phyloP scores from a whole-genome alignment of 2,329 filamentous ascomycete species.

The Diaporthe vexans region DNA sequence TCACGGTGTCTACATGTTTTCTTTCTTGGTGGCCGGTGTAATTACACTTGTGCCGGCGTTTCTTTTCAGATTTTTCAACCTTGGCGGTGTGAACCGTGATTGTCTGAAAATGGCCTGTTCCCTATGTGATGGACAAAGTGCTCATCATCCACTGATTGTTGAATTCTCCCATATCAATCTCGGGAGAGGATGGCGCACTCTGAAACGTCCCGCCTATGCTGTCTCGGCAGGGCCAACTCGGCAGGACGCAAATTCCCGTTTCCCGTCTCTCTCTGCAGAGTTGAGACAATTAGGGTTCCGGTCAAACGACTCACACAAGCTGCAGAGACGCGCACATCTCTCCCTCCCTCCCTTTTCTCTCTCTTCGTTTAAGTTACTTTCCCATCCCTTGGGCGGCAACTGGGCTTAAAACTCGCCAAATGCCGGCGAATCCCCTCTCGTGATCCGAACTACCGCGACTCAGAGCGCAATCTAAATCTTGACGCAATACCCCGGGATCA shows the following conservation, averaged over 20 bases:
- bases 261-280: not conserved
- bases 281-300: slow-evolving; percentile 8
- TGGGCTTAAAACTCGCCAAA: slow-evolving; percentile 1
- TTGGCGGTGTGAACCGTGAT: not conserved
- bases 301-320: not conserved
- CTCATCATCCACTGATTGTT: not conserved
- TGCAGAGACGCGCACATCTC: not conserved
- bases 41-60: not conserved
- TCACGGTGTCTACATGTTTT: not conserved
- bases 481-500: not conserved
- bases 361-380: not conserved
- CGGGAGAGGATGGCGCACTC: not conserved
- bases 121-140: not conserved
- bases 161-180: not conserved
- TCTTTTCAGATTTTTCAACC: not conserved
- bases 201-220: slow-evolving; percentile 13
- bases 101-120: not conserved
- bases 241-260: no score
- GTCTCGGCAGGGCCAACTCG: slow-evolving; percentile 5
- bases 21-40: not conserved
- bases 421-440: slow-evolving; percentile 6
- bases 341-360: not conserved
- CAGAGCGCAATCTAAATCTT: slow-evolving; percentile 9
- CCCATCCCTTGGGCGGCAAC: slow-evolving; percentile 12
- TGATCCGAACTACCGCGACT: slow-evolving; percentile 20